Conservation (phyloP, 805 yeast species). For the Starmerella apis region DNA sequence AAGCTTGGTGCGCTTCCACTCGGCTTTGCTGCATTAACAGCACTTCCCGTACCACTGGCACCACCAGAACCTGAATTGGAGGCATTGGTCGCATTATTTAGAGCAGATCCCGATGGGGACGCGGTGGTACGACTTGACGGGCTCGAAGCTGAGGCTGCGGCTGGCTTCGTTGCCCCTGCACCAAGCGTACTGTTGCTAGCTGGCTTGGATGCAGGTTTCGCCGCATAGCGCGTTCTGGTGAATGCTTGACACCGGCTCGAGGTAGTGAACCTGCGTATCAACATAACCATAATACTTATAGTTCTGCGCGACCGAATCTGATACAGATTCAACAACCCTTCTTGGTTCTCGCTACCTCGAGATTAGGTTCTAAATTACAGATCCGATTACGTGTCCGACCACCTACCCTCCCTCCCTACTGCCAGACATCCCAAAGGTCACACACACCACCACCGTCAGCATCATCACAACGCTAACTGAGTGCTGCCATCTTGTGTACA, state of each 20-base stretch:
- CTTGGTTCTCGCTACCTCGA: background rate
- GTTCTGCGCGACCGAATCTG: background rate
- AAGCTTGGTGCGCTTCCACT: background rate
- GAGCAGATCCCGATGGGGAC: background rate
- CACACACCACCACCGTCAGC: too few species aligned
- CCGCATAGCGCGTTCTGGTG: conserved; percentile 4
- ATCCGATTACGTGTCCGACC: conserved; percentile 1
- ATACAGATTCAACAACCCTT: background rate
- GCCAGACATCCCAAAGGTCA: too few species aligned
- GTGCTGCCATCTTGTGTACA: background rate
- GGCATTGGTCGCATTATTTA: background rate
- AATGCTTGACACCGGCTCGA: background rate
- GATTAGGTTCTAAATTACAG: background rate
- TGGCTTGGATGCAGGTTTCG: background rate
- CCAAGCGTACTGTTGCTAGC: background rate
- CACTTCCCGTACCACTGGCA: too few species aligned
- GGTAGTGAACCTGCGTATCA: background rate
- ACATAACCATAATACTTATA: background rate
- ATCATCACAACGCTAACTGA: background rate
- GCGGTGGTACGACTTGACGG: background rate
- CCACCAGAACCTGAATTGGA: too few species aligned
- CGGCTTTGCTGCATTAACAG: background rate
- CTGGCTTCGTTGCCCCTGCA: background rate
- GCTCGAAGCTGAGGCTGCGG: background rate
- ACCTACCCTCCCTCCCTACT: too few species aligned